Evolutionary conservation across 345 rosid genomes (phyloP), one percentile per base, ranked within the genome.

Genomic region (Ceriops decandra): DNA sequence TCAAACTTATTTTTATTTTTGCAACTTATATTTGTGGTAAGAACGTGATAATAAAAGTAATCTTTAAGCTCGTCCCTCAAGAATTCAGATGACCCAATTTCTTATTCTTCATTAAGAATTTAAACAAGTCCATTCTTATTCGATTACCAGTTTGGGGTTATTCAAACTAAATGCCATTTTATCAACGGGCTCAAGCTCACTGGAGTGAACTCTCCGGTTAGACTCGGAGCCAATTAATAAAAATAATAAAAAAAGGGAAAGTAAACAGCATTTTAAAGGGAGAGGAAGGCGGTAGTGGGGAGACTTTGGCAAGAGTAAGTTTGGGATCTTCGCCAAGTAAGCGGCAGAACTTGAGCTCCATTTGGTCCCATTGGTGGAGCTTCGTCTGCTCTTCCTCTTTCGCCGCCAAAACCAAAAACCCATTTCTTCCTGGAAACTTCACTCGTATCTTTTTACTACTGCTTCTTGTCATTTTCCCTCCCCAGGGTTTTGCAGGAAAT

Each of bases 261-360:
- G 7, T 1, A 52, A n/a, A 19, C 57, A 52, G 2, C 57, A n/a
- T 32, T 32, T 32, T 32, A 32, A 32, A 33, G 36, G 1, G 36
- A 33, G 9, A 33, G 10, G 36, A 7, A 33, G 36, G 7, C 3
- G 30, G 30, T 1, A 9, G 8, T 33, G 36, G 26, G 26, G 59
- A 51, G 27, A 89, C 99, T 96, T 95, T 95, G 57, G 97, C 96
- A 72, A 89, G 77, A 59, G 97, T 91, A 76, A 91, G 82, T 79
- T 89, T 88, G 46, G 99, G 99, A 81, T 93, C 97, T 82, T 93
- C 98, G 0, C 95, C 96, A 6, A 93, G 81, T 79, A 87, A 69
- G 30, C 84, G 87, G 51, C 97, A 97, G 53, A 89, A 88, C 71
- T 91, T 85, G 80, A 93, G 88, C 90, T 91, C 97, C 98, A 91